Percentiles rank a stretch among this genome's conserved stretches.
Evolutionary conservation across 1,284 basidiomycete species (phyloP).

Genomic region (Butyriboletus regius): DNA sequence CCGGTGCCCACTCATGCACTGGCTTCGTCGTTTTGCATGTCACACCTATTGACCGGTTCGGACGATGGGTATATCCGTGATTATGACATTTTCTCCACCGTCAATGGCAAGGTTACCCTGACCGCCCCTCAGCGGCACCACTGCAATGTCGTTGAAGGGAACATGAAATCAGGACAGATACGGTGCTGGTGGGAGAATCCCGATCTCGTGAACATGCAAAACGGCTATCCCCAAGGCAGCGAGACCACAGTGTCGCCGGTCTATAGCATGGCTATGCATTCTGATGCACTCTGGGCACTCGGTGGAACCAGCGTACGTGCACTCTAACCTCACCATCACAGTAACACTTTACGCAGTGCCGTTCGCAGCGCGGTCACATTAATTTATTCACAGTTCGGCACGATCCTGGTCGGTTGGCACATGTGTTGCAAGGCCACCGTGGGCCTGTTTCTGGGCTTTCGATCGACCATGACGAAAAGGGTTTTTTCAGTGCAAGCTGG

Average conservation of each 20-base stretch:
- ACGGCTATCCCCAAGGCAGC: constrained; percentile 34
- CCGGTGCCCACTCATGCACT: constrained; percentile 81
- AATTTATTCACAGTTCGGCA: constrained; percentile 91
- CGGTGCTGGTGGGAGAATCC: constrained; percentile 87
- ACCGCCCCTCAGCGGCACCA: constrained; percentile 86
- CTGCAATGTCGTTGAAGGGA: constrained; percentile 83
- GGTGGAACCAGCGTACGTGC: constrained; percentile 72
- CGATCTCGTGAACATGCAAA: constrained; percentile 30
- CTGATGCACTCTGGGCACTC: constrained; percentile 83
- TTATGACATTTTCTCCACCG: constrained; percentile 84
- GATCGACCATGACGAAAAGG: constrained; percentile 73
- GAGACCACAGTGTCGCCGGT: constrained; percentile 61
- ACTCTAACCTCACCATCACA: constrained; percentile 11
- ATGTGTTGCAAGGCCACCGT: constrained; percentile 68
- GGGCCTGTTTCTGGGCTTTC: constrained; percentile 82
- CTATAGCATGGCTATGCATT: constrained; percentile 81
- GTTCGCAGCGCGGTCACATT: constrained; percentile 67
- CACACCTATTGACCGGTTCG: constrained; percentile 83
- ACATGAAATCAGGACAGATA: constrained; percentile 82
- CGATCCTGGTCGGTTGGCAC: constrained; percentile 74
- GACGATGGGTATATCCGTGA: constrained; percentile 90
- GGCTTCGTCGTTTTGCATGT: constrained; percentile 78
- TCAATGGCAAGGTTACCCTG: constrained; percentile 81
- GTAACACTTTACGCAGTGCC: constrained; percentile 8
- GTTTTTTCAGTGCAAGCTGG: constrained; percentile 89